Percentiles rank a stretch among this genome's conserved stretches.
These are phyloP conservation scores for Flaveria trinervia DNA, from an alignment of 129 eudicot species.

Conservation along the genomic window DNA sequence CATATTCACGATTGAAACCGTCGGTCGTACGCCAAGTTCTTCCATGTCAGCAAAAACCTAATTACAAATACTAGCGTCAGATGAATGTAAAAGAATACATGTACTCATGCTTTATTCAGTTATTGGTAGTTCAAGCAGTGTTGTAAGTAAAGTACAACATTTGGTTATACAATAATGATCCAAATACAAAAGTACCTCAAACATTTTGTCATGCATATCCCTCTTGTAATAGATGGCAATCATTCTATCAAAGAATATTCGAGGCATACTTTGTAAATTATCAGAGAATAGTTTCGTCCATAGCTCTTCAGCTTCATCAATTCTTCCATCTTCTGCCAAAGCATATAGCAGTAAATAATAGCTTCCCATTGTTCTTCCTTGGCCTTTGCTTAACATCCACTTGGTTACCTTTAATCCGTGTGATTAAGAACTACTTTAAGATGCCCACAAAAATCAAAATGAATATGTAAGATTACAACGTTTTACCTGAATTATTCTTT, in stretches of 20 bases:
- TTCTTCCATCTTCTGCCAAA: constrained; percentile 87
- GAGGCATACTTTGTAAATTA: constrained; percentile 84
- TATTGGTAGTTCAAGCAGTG: neutral
- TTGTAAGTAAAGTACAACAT: neutral
- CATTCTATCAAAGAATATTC: constrained; percentile 85
- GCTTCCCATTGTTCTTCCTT: constrained; percentile 98
- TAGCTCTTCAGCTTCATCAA: constrained; percentile 94
- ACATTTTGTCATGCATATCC: constrained; percentile 82
- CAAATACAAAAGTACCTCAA: constrained; percentile 60
- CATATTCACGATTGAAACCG: constrained; percentile 59
- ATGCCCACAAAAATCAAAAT: constrained; percentile 1
- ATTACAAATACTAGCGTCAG: constrained; percentile 8
- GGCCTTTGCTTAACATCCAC: constrained; percentile 99
- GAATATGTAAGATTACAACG: neutral
- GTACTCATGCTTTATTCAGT: constrained; percentile 7
- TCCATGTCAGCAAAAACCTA: constrained; percentile 98
- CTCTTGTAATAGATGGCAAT: constrained; percentile 64
- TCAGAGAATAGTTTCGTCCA: constrained; percentile 71
- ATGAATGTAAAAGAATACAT: neutral
- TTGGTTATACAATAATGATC: constrained; percentile 10
- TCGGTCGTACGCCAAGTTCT: constrained; percentile 84
- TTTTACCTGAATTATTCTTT: constrained; percentile 80
- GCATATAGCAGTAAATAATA: constrained; percentile 76
- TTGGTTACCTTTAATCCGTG: constrained; percentile 64
- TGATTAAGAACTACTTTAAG: neutral